These are phyloP conservation scores for Rhodomyrtus tomentosa DNA, from an alignment of 345 rosid genomes.

Conservation along the genomic window DNA sequence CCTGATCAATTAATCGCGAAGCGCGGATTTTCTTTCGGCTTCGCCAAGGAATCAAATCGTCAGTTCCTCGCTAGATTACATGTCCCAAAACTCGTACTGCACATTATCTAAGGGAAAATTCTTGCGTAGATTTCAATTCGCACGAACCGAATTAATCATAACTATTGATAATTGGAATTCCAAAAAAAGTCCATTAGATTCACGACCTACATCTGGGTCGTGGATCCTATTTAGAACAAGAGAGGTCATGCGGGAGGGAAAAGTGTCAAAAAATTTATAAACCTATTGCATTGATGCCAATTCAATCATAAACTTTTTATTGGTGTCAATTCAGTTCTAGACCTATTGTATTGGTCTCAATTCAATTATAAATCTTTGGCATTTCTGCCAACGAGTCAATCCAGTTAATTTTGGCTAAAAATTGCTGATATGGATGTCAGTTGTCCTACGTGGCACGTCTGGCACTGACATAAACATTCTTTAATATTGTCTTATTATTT, in stretches of 20 bases:
- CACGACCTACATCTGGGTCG: not conserved
- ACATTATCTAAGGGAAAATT: not conserved
- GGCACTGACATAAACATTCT: too few relatives aligned
- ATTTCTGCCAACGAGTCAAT: too few relatives aligned
- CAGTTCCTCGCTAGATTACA: not conserved
- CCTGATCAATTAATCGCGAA: not conserved
- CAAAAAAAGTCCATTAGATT: not conserved
- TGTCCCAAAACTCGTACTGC: not conserved
- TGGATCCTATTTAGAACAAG: not conserved
- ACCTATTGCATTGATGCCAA: too few relatives aligned
- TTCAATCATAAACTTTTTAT: too few relatives aligned
- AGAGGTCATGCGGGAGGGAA: not conserved
- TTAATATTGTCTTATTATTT: too few relatives aligned
- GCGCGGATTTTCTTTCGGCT: not conserved
- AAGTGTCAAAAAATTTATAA: too few relatives aligned
- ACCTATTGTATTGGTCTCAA: too few relatives aligned
- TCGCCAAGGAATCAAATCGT: not conserved
- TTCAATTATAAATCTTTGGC: too few relatives aligned
- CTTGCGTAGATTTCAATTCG: not conserved
- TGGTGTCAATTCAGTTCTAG: too few relatives aligned
- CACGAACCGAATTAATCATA: not conserved
- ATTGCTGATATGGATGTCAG: too few relatives aligned
- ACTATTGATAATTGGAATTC: not conserved
- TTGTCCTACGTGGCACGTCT: too few relatives aligned
- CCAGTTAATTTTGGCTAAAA: too few relatives aligned